Conservation (phyloP, 352 stramenopile genomes). For the Pythium sukuiense region DNA sequence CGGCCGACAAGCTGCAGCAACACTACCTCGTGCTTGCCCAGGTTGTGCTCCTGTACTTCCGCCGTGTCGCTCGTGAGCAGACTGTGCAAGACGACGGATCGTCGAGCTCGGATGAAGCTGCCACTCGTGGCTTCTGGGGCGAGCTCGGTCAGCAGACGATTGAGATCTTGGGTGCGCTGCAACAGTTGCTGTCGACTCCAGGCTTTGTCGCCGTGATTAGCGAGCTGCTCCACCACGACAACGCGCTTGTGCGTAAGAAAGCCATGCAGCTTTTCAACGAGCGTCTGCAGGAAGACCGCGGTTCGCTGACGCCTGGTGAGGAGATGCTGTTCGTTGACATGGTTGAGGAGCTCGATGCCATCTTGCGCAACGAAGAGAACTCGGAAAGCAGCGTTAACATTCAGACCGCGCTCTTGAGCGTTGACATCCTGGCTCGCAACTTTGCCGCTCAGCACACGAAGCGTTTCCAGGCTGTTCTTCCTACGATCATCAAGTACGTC, state of each 20-base stretch:
- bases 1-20: conserved; percentile 57
- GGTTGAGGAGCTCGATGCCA: conserved; percentile 75
- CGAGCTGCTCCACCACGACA: conserved; percentile 84
- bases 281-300: conserved; percentile 67
- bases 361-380: conserved; percentile 62
- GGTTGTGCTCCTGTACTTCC: conserved; percentile 80
- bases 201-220: conserved; percentile 85
- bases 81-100: conserved; percentile 45
- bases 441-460: conserved; percentile 73
- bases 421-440: conserved; percentile 82
- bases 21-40: conserved; percentile 81
- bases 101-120: conserved; percentile 14
- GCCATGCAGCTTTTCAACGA: conserved; percentile 90
- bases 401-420: conserved; percentile 80
- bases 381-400: conserved; percentile 75
- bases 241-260: conserved; percentile 85
- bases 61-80: conserved; percentile 68
- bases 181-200: conserved; percentile 83
- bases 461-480: conserved; percentile 70
- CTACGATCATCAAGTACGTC: conserved; percentile 78
- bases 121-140: conserved; percentile 52
- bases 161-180: conserved; percentile 73
- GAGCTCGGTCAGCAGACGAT: conserved; percentile 55
- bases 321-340: conserved; percentile 87
- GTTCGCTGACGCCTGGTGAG: conserved; percentile 61